phyloP scores from a whole-genome alignment of 805 yeast species.

The Candida pseudoglaebosa region DNA sequence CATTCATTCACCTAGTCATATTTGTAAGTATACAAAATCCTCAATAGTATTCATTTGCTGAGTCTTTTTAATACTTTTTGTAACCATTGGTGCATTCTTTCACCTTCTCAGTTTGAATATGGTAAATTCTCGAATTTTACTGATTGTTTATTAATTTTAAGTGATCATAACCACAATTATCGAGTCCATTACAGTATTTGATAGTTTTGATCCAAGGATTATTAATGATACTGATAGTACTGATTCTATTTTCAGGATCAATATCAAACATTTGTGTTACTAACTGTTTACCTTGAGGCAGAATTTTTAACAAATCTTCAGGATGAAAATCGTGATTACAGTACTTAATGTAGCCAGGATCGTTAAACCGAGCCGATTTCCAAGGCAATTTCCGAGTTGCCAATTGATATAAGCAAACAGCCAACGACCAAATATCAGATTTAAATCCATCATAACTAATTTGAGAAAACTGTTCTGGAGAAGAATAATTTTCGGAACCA shows the following conservation, averaged over 20 bases:
- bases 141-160: background rate
- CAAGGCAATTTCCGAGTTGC: constrained; percentile 40
- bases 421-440: constrained; percentile 51
- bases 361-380: constrained; percentile 38
- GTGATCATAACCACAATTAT: constrained; percentile 6
- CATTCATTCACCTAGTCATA: too few species aligned
- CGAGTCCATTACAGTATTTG: constrained; percentile 3
- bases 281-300: background rate
- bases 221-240: background rate
- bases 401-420: constrained; percentile 37
- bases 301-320: background rate
- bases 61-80: too few species aligned
- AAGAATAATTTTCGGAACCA: constrained; percentile 43
- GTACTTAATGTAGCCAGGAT: constrained; percentile 9
- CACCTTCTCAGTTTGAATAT: background rate
- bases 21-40: too few species aligned
- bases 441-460: constrained; percentile 38
- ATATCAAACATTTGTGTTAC: constrained; percentile 2
- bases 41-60: too few species aligned
- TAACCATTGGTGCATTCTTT: background rate
- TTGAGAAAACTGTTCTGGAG: constrained; percentile 43
- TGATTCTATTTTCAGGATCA: constrained; percentile 5
- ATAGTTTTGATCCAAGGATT: constrained; percentile 8
- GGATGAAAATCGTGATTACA: background rate
- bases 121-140: too few species aligned